Base-by-base conservation (phyloP, 495 filamentous ascomycete species). In the Hypoxylon intermedium region DNA sequence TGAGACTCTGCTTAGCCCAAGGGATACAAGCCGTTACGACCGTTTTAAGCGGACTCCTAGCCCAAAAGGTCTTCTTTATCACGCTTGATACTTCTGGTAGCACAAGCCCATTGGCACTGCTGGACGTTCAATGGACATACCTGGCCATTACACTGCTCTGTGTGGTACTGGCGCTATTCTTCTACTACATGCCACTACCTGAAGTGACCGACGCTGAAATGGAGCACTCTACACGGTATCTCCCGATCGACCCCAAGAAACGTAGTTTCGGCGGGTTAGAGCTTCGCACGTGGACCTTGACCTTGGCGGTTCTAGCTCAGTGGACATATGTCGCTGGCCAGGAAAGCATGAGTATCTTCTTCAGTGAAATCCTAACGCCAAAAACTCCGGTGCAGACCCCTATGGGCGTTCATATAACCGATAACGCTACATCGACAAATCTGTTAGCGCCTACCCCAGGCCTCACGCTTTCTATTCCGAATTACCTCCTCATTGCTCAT, bases 61-160 rank as follows among this genome's bases (percentile, higher is more conserved):
- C 85, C 2, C 83, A 87, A 9, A 86, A 84, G 49, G 87, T 85
- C 16, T 88, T 90, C 73, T 92, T 91, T 70, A 77, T 71, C 15
- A 70, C 66, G 11, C 49, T 68, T 2, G 51, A 65, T 33, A 49
- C 34, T 20, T 40, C 36, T 4, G 47, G 65, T 13, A 67, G 58
- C 40, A 47, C 47, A 9, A 44, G 52, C 5, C 66, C 72, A 3
- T 62, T 63, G 9, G 73, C 72, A 1, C 73, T 84, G 1, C 79
- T 89, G 42, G 81, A 87, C 43, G 88, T 92, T 16, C 89, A 92
- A 69, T 91, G 89, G 88, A 83, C 87, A 0, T 92, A 91, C 66
- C 80, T 91, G 0, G 87, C 82, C 43, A 85, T 90, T 45, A 87
- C 87, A 2, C 83, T 88, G 33, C 86, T 91, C 57, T 87, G 87